Conservation (phyloP, 306 rosid species). For the Castanea crenata region DNA sequence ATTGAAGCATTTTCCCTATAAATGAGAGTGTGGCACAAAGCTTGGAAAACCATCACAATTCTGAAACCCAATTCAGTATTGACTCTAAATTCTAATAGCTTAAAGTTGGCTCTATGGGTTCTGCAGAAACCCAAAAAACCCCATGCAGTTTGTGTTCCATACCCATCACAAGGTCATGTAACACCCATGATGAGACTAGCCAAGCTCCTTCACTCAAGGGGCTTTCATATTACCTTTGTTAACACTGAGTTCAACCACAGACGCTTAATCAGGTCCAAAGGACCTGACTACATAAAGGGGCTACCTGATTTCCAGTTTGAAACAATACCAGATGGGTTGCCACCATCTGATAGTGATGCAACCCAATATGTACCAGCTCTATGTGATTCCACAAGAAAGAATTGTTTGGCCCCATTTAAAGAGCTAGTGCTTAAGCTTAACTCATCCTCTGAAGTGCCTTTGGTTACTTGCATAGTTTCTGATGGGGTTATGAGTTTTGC, state of each 20-base stretch:
- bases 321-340: constrained; percentile 32
- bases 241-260: constrained; percentile 14
- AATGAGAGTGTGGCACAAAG: neutral
- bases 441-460: constrained; percentile 19
- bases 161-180: constrained; percentile 37
- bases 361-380: constrained; percentile 25
- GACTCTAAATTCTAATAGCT: neutral
- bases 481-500: constrained; percentile 37
- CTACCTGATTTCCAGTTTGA: constrained; percentile 23
- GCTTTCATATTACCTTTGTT: constrained; percentile 36
- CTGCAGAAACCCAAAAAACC: constrained; percentile 18
- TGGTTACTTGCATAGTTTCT: constrained; percentile 29
- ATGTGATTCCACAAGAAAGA: constrained; percentile 29
- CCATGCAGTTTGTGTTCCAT: constrained; percentile 37
- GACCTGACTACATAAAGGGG: constrained; percentile 6
- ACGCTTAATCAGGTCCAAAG: constrained; percentile 20
- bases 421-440: constrained; percentile 24
- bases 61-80: neutral
- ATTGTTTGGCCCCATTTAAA: constrained; percentile 24
- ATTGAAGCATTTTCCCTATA: neutral
- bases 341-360: constrained; percentile 4
- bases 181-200: constrained; percentile 33
- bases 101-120: constrained; percentile 8
- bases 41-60: neutral
- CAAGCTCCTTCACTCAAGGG: constrained; percentile 27